Percentiles rank a stretch among this genome's conserved stretches.
Evolutionary conservation across 345 rosid genomes (phyloP).

Genomic region (Ceriops tagal): DNA sequence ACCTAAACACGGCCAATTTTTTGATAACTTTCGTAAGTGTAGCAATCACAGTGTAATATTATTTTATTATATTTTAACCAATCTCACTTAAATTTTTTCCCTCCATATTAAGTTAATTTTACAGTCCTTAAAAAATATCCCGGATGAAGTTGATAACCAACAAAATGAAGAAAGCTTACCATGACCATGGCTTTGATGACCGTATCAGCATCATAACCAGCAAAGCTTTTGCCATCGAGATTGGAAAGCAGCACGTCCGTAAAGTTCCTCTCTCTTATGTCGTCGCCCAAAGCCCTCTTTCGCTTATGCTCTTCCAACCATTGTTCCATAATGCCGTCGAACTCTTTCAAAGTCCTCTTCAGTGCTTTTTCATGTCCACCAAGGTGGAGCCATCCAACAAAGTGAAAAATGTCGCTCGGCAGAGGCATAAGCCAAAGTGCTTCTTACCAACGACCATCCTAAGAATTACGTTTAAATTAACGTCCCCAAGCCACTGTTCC

Average conservation of each 20-base stretch:
- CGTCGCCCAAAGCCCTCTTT: not conserved
- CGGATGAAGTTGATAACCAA: no score
- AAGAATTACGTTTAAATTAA: conserved; percentile 31
- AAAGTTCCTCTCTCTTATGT: conserved; percentile 18
- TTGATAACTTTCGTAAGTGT: no score
- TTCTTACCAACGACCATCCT: conserved; percentile 38
- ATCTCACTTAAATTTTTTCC: no score
- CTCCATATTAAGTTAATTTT: no score
- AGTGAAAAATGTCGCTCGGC: conserved; percentile 29
- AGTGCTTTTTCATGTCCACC: conserved; percentile 39
- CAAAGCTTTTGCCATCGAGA: conserved; percentile 20
- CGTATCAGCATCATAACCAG: conserved; percentile 27
- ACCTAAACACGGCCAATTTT: no score
- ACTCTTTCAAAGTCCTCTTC: conserved; percentile 28
- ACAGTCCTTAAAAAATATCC: not conserved
- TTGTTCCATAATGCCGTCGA: conserved; percentile 13
- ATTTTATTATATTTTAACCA: no score
- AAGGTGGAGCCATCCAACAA: conserved; percentile 34
- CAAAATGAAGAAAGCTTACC: conserved; percentile 16
- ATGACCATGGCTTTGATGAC: conserved; percentile 6
- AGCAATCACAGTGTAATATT: no score
- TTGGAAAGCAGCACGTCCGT: conserved; percentile 32
- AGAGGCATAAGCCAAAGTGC: conserved; percentile 21
- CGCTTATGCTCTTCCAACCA: conserved; percentile 29
- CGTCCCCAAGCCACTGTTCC: conserved; percentile 31